A percentile compares a stretch with the other conserved stretches of the same genome.
These are phyloP conservation scores for Eucalyptus pumila DNA, from an alignment of 345 rosid genomes.

Conservation along the genomic window DNA sequence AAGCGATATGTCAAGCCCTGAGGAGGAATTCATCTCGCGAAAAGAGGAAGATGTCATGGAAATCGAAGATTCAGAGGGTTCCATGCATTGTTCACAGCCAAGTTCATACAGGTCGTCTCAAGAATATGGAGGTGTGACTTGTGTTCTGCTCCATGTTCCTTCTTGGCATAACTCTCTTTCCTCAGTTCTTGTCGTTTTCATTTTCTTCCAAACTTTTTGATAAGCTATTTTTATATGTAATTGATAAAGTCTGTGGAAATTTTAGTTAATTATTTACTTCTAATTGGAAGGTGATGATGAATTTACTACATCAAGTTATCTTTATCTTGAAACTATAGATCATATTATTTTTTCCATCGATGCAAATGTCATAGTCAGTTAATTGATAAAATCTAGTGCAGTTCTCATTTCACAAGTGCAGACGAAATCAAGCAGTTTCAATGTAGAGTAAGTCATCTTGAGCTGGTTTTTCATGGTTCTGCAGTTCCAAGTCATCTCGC, in stretches of 20 bases:
- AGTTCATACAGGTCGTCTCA: background rate
- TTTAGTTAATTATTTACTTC: background rate
- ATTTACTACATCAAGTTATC: background rate
- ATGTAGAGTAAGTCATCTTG: background rate
- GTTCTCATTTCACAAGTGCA: background rate
- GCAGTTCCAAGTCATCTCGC: background rate
- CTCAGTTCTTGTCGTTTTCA: background rate
- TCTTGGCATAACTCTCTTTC: background rate
- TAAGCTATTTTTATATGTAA: background rate
- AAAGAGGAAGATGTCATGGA: background rate
- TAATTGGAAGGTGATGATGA: background rate
- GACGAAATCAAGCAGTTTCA: background rate
- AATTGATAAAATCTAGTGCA: background rate
- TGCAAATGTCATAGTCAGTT: background rate
- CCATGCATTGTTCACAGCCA: background rate
- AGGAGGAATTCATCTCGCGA: background rate
- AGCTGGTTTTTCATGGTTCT: background rate
- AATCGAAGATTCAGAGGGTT: background rate
- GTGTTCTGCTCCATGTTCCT: background rate
- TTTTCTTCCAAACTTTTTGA: background rate
- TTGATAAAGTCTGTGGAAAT: background rate
- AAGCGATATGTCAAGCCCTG: background rate
- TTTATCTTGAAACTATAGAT: background rate
- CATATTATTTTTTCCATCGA: background rate
- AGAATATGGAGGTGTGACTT: background rate